Conservation (phyloP, 2,329 filamentous ascomycete genomes). For the Grosmannia clavigera region DNA sequence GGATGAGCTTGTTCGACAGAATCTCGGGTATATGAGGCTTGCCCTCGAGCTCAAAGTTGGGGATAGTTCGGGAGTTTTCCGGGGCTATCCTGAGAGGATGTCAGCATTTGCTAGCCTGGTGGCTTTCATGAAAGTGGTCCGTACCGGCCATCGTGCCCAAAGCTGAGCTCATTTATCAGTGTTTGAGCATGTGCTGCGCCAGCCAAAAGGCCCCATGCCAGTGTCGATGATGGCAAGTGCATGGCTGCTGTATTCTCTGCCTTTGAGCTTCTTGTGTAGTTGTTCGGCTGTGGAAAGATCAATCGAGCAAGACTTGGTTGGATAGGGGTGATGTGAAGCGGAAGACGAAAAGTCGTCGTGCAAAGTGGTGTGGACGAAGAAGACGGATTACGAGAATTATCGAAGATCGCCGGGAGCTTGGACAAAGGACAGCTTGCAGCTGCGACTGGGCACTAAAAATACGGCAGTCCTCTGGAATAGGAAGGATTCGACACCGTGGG, state of each 20-base stretch:
- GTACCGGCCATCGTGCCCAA: constrained; percentile 57
- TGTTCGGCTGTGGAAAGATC: too few species aligned
- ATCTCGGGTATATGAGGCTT: constrained; percentile 44
- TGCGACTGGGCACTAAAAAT: not conserved
- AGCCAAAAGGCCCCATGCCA: constrained; percentile 13
- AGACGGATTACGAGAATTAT: not conserved
- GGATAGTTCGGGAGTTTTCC: constrained; percentile 37
- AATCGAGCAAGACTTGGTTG: not conserved
- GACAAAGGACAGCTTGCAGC: constrained; percentile 12
- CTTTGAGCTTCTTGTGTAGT: not conserved
- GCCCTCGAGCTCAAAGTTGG: constrained; percentile 43
- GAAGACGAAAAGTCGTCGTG: not conserved
- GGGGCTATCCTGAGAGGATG: constrained; percentile 46
- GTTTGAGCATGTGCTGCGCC: constrained; percentile 46
- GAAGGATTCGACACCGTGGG: not conserved
- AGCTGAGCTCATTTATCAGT: constrained; percentile 62
- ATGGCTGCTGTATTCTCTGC: constrained; percentile 2
- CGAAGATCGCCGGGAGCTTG: not conserved
- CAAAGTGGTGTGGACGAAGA: not conserved
- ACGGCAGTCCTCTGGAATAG: not conserved
- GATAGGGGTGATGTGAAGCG: not conserved
- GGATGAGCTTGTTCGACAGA: constrained; percentile 80
- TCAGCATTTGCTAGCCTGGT: not conserved
- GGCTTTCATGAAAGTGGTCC: constrained; percentile 1
- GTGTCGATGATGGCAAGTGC: constrained; percentile 8